Base-by-base conservation (phyloP, 305 asterid species). In the Rubia balearica region DNA sequence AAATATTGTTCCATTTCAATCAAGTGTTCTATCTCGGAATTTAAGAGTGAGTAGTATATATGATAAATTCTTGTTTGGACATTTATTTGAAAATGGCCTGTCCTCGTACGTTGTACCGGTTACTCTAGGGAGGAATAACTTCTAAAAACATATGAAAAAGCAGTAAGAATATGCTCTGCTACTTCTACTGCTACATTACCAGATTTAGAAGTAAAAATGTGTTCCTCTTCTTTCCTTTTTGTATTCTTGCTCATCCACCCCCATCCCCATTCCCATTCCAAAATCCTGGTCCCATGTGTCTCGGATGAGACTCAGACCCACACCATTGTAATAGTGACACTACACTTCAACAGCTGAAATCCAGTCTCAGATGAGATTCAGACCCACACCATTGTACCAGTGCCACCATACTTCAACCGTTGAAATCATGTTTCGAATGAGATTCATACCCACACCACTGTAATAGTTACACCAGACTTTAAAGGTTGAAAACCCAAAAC, bases 91-190 rank as follows among this genome's bases (percentile, higher is more conserved):
- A 57, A 74, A 75, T 42, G 75, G 68, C 74, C 69, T 53, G 71
- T 81, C 73, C 42, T 70, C 78, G 66, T 42, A 65, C 80, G 68
- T 66, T 53, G 65, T 70, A 56, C 60, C 17, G 8, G 59, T 59
- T 57, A 70, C 21, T 40, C 69, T 45, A 60, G n/a, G 24, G 56
- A 62, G 69, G 72, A 74, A 71, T 73, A 75, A 59, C 66, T 66
- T 71, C 59, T 36, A 9, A 64, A 64, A 76, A 55, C 51, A 61
- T 64, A 61, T 62, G 57, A 41, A 61, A 65, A 68, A 10, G 59
- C 59, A 71, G 61, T 41, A 43, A 49, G 71, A 67, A n/a, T 73
- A 64, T 38, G 21, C 36, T 40, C 71, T 61, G 55, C 79, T 63
- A 11, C 57, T 51, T 16, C 21, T 51, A 9, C 22, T 22, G 57